phyloP scores from a whole-genome alignment of 768 basidiomycete species.

The Tylopilus rubrobrunneus region DNA sequence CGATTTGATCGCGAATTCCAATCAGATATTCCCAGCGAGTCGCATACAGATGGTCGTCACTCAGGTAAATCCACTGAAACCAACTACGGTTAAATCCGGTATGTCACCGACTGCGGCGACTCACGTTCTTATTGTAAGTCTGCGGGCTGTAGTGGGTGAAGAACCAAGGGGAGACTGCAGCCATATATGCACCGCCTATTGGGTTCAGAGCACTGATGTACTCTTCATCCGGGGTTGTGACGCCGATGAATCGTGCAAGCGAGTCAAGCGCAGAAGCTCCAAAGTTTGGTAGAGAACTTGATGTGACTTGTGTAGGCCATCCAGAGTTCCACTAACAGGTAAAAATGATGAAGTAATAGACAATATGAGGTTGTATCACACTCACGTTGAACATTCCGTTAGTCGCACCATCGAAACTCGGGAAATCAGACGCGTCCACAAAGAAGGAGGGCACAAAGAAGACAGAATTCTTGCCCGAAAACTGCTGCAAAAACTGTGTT shows the following conservation, averaged over 20 bases:
- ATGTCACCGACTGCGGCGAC: constrained; percentile 14
- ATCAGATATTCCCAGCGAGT: constrained; percentile 68
- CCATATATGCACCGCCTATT: constrained; percentile 39
- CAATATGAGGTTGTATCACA: constrained; percentile 3
- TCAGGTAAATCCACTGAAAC: constrained; percentile 58
- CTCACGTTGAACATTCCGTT: constrained; percentile 60
- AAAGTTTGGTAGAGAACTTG: constrained; percentile 8
- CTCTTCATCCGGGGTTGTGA: constrained; percentile 48
- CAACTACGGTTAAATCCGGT: background rate
- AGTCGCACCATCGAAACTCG: constrained; percentile 44
- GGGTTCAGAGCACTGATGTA: constrained; percentile 46
- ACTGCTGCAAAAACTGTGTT: constrained; percentile 45
- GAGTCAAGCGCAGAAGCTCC: constrained; percentile 20
- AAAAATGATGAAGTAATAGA: constrained; percentile 10
- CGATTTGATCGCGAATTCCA: constrained; percentile 49
- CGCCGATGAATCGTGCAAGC: constrained; percentile 38
- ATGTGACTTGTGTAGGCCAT: constrained; percentile 67
- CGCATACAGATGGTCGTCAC: constrained; percentile 64
- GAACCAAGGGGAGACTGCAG: constrained; percentile 70
- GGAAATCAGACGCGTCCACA: constrained; percentile 47
- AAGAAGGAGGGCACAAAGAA: constrained; percentile 74
- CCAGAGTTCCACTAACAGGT: constrained; percentile 67
- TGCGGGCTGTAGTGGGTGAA: constrained; percentile 72
- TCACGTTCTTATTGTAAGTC: constrained; percentile 70
- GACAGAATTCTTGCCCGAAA: constrained; percentile 43